Evolutionary conservation across 2,329 filamentous ascomycete species (phyloP).

Genomic region (Botrytis squamosa): DNA sequence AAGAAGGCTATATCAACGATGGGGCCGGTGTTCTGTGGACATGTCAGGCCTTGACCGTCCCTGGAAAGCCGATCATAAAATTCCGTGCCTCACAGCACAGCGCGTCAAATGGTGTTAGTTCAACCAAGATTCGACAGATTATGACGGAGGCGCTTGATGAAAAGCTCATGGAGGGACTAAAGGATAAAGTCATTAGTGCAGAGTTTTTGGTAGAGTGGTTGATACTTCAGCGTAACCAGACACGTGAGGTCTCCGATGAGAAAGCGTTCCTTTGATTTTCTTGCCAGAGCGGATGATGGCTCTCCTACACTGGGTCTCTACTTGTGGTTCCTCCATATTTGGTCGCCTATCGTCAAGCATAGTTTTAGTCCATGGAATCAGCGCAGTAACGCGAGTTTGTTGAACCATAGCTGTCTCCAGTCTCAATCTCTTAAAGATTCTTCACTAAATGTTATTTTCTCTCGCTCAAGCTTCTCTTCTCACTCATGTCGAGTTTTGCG

Average conservation of each 20-base stretch:
- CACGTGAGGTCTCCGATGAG: background rate
- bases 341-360: background rate
- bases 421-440: too few species aligned
- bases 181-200: conserved; percentile 1
- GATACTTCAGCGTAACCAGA: background rate
- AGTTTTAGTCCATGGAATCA: too few species aligned
- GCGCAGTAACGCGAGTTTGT: too few species aligned
- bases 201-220: background rate
- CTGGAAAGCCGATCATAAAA: background rate
- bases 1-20: background rate
- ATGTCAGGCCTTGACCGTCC: background rate
- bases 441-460: background rate
- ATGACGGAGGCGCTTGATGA: background rate
- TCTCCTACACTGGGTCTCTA: rapidly evolving
- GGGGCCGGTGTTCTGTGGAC: background rate
- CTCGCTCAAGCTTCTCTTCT: background rate
- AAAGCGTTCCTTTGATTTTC: background rate
- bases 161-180: background rate
- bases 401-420: too few species aligned
- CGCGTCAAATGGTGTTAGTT: conserved; percentile 4
- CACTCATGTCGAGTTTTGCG: rapidly evolving
- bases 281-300: background rate
- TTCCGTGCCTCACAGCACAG: background rate
- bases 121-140: conserved; percentile 6
- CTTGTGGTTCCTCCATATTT: too few species aligned